Conservation (phyloP, 176 grass and related monocot genomes). For the Carex cristatella region DNA sequence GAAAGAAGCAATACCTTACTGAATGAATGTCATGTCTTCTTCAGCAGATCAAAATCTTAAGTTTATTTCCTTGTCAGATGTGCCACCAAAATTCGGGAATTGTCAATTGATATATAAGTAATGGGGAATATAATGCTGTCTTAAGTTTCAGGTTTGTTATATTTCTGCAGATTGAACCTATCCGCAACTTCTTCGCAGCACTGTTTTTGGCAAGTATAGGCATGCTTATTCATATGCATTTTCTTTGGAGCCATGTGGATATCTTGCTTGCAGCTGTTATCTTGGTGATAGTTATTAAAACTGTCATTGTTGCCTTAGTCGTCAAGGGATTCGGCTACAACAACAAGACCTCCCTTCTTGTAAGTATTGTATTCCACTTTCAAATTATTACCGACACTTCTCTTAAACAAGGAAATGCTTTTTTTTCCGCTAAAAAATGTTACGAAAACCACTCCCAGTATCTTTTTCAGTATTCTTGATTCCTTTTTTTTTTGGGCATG, state of each 20-base stretch:
- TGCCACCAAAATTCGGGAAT: neutral
- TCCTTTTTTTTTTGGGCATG: neutral
- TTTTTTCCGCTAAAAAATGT: neutral
- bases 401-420: neutral
- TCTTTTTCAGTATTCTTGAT: neutral
- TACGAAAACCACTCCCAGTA: conserved; percentile 2
- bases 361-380: conserved; percentile 37
- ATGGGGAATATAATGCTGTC: conserved; percentile 35
- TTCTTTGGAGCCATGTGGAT: conserved; percentile 99
- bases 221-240: conserved; percentile 99
- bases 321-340: conserved; percentile 97
- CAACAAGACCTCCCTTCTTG: conserved; percentile 97
- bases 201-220: conserved; percentile 99
- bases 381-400: neutral
- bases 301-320: conserved; percentile 68
- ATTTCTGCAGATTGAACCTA: conserved; percentile 99
- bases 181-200: conserved; percentile 95
- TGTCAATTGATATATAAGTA: neutral
- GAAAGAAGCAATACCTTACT: neutral
- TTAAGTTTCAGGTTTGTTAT: conserved; percentile 88
- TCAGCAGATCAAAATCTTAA: neutral
- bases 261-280: conserved; percentile 98
- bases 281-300: conserved; percentile 92
- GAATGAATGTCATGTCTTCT: neutral
- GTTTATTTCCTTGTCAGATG: neutral